Conservation (phyloP, 192 early-diverging fungal species). For the Podila epicladia region DNA sequence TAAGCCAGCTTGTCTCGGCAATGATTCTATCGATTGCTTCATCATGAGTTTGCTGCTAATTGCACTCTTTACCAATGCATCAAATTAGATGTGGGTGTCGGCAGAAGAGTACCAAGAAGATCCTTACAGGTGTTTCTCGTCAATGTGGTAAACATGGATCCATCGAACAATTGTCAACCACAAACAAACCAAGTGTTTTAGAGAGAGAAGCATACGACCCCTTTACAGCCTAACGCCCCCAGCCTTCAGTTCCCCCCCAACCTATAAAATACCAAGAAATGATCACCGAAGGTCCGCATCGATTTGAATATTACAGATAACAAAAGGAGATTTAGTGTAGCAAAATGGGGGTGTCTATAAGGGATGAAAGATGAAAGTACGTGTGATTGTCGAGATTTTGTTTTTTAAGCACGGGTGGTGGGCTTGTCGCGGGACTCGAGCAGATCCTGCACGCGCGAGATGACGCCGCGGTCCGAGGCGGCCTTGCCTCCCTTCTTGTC, state of each 20-base stretch:
- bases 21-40: neutral
- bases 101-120: conserved; percentile 98
- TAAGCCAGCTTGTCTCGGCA: conserved; percentile 3
- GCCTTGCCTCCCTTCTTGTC: neutral
- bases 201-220: too few species aligned
- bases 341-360: neutral
- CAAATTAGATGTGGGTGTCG: conserved; percentile 92
- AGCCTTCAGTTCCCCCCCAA: too few species aligned
- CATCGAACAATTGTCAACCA: neutral
- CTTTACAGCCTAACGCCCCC: too few species aligned
- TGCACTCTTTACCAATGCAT: neutral
- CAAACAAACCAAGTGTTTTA: too few species aligned
- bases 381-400: neutral
- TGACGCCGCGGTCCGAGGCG: conserved; percentile 13
- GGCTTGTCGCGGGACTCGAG: conserved; percentile 34
- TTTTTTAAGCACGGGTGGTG: conserved; percentile 15
- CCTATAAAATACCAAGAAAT: too few species aligned
- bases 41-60: neutral
- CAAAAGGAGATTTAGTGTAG: neutral
- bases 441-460: conserved; percentile 37
- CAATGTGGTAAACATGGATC: conserved; percentile 27
- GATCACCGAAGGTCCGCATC: neutral
- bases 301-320: neutral
- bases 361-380: neutral
- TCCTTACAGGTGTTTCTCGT: conserved; percentile 74